Conservation (phyloP, 257 asterid species). For the Mentha longifolia region DNA sequence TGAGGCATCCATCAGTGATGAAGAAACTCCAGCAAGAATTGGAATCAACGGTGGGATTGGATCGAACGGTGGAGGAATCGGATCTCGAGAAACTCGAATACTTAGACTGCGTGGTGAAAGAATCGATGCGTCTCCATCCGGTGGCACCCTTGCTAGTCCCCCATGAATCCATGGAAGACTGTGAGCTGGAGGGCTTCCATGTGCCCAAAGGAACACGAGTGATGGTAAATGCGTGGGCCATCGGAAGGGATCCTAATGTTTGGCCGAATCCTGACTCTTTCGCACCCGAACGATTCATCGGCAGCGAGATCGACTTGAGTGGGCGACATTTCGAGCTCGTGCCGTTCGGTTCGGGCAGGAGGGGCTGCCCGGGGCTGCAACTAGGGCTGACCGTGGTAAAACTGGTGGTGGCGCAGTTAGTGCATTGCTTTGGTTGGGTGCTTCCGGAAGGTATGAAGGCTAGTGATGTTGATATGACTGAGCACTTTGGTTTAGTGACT, state of each 20-base stretch:
- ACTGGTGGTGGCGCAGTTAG: conserved; percentile 38
- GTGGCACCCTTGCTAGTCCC: no score
- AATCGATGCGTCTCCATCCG: no score
- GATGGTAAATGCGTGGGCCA: no score
- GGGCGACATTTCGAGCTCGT: conserved; percentile 39
- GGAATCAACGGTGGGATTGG: conserved; percentile 34
- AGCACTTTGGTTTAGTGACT: conserved; percentile 33
- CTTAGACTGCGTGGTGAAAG: no score
- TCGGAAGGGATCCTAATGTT: conserved; percentile 40
- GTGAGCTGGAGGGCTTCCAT: no score
- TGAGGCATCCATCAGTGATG: conserved; percentile 39
- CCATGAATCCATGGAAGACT: no score
- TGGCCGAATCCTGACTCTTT: conserved; percentile 39
- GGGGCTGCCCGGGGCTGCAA: conserved; percentile 46
- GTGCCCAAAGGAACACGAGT: no score
- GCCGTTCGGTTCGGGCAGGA: conserved; percentile 42
- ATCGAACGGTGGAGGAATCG: conserved; percentile 34
- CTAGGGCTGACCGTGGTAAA: conserved; percentile 33
- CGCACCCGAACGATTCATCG: conserved; percentile 38
- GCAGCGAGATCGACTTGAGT: conserved; percentile 25
- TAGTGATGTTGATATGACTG: no score
- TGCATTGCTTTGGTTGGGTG: conserved; percentile 47
- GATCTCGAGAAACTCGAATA: no score
- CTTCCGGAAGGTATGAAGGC: conserved; percentile 29
- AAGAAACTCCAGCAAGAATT: conserved; percentile 39